Conservation (phyloP, 139 green algal genomes). For the Chlamydomonas asymmetrica region DNA sequence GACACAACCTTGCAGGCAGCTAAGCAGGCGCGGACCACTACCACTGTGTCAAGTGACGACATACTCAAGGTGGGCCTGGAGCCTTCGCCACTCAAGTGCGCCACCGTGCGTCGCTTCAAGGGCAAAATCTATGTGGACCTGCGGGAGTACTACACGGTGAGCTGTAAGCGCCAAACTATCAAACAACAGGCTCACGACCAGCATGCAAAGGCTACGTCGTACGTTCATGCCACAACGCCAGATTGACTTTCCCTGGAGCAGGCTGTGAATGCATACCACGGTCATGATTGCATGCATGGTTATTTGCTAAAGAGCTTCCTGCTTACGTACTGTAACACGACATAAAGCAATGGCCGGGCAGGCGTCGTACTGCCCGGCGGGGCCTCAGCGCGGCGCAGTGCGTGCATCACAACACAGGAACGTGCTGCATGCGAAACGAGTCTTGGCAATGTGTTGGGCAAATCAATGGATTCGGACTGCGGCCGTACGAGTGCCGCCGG, state of each 20-base stretch:
- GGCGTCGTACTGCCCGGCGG: no score
- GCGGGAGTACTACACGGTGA: slow-evolving; percentile 35
- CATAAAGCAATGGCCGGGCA: no score
- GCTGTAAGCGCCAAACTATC: no score
- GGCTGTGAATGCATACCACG: no score
- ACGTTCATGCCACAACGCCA: background rate
- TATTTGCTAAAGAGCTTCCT: no score
- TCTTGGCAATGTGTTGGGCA: background rate
- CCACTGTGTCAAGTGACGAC: no score
- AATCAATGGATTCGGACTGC: no score
- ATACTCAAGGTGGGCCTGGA: slow-evolving; percentile 8
- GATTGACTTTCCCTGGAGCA: no score
- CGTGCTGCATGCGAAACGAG: background rate
- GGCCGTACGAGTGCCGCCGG: no score
- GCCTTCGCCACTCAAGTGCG: slow-evolving; percentile 19
- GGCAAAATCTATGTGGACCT: slow-evolving; percentile 48
- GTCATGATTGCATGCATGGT: no score
- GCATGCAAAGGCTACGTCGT: background rate
- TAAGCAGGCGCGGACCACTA: background rate
- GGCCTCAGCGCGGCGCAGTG: background rate
- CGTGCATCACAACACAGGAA: background rate
- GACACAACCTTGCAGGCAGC: slow-evolving; percentile 1
- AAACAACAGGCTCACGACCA: no score
- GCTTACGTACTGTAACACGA: no score
- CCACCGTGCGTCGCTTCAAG: slow-evolving; percentile 46